phyloP scores from a whole-genome alignment of 148 eudicot genomes.

The Camellia granthamiana region DNA sequence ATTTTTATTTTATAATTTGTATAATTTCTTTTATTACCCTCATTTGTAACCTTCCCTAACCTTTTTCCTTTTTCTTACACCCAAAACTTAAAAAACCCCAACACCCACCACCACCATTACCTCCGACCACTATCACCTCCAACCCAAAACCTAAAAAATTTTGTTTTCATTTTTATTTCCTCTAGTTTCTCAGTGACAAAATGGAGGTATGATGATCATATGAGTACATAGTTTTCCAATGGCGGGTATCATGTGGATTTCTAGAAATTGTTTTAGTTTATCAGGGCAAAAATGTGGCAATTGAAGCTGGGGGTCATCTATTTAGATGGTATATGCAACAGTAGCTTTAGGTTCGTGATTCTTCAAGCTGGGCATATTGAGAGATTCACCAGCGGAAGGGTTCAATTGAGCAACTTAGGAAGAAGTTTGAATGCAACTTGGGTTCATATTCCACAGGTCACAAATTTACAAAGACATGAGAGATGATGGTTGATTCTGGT shows the following conservation, averaged over 20 bases:
- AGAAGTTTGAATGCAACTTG: conserved; percentile 35
- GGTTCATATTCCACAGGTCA: conserved; percentile 25
- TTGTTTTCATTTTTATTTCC: background rate
- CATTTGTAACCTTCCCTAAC: too few species aligned
- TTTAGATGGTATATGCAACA: conserved; percentile 64
- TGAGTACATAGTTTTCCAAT: background rate
- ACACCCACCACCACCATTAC: too few species aligned
- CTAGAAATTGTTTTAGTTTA: conserved; percentile 18
- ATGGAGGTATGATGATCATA: background rate
- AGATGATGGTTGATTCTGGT: conserved; percentile 70
- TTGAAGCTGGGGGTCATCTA: conserved; percentile 20
- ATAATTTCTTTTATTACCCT: too few species aligned
- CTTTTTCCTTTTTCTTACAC: too few species aligned
- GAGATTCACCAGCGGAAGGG: conserved; percentile 28
- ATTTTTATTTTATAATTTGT: too few species aligned
- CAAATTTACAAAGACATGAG: conserved; percentile 28
- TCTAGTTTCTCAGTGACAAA: background rate
- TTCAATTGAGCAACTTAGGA: conserved; percentile 25
- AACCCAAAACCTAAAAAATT: background rate
- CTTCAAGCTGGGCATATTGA: conserved; percentile 36
- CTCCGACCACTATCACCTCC: too few species aligned
- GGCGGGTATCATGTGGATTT: background rate
- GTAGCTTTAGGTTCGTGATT: conserved; percentile 39
- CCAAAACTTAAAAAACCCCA: too few species aligned
- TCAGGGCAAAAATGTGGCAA: conserved; percentile 9